Evolutionary conservation across 1,284 basidiomycete species (phyloP).

Genomic region (Clitocybe nebularis): DNA sequence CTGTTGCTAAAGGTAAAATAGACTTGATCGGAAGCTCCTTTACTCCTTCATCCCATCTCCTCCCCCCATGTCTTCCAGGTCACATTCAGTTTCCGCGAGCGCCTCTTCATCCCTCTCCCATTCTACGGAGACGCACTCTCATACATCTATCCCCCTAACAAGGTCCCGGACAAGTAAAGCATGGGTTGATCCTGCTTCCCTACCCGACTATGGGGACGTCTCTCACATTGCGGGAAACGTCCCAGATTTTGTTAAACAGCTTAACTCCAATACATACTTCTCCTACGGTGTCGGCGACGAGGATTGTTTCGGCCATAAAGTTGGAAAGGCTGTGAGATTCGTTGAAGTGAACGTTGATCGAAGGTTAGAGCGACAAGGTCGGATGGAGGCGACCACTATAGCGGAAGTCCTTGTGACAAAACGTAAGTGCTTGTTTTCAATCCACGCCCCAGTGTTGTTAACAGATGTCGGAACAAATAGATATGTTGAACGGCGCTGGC

Average conservation of each 20-base stretch:
- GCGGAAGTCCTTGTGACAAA: constrained; percentile 59
- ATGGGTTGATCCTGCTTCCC: constrained; percentile 60
- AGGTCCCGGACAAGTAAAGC: constrained; percentile 25
- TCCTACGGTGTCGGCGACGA: constrained; percentile 61
- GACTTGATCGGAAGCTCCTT: constrained; percentile 12
- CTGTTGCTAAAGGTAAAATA: constrained; percentile 18
- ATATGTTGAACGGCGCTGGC: constrained; percentile 69
- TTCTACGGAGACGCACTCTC: constrained; percentile 18
- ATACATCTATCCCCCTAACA: constrained; percentile 15
- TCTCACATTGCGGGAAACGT: constrained; percentile 58
- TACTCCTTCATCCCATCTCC: constrained; percentile 11
- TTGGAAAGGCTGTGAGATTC: constrained; percentile 56
- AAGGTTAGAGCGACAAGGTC: constrained; percentile 39
- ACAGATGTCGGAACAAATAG: constrained; percentile 34
- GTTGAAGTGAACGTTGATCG: constrained; percentile 50
- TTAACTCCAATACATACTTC: constrained; percentile 61
- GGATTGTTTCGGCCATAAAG: constrained; percentile 54
- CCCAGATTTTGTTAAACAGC: constrained; percentile 55
- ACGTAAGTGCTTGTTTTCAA: constrained; percentile 32
- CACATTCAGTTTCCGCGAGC: constrained; percentile 19
- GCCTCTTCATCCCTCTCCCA: constrained; percentile 18
- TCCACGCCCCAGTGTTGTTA: too few relatives aligned
- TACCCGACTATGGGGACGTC: constrained; percentile 52
- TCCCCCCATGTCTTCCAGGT: constrained; percentile 24
- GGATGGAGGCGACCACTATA: constrained; percentile 53